Evolutionary conservation across 148 eudicot genomes (phyloP).

Genomic region (Gaultheria prostrata): DNA sequence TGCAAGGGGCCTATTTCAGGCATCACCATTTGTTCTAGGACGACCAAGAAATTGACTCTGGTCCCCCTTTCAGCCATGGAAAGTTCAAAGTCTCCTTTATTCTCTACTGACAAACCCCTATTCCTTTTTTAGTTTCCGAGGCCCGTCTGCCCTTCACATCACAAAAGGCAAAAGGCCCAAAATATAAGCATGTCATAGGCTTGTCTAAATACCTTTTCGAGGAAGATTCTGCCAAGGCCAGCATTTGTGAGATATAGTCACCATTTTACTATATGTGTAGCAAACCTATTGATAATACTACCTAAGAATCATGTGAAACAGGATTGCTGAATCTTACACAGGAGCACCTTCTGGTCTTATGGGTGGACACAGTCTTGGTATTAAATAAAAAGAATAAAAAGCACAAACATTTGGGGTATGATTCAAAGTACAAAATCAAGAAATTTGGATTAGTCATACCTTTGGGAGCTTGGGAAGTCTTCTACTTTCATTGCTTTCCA

Average conservation of each 20-base stretch:
- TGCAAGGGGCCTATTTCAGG: neutral
- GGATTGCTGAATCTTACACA: neutral
- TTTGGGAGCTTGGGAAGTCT: conserved; percentile 92
- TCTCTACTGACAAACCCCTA: neutral
- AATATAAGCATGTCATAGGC: neutral
- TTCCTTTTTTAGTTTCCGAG: neutral
- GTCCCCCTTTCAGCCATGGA: neutral
- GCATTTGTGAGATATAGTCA: neutral
- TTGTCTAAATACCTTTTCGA: neutral
- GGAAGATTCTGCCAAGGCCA: neutral
- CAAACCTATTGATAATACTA: neutral
- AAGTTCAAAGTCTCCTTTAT: neutral
- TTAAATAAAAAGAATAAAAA: neutral
- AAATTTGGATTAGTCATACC: conserved; percentile 31
- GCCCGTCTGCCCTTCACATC: neutral
- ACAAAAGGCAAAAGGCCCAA: neutral
- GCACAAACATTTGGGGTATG: neutral
- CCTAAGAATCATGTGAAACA: neutral
- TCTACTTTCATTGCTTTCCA: conserved; percentile 90
- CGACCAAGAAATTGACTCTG: neutral
- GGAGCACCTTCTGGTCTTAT: neutral
- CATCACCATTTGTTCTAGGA: neutral
- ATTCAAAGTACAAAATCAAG: neutral
- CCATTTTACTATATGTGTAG: neutral
- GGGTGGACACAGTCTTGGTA: neutral